These are phyloP conservation scores for Canavalia gladiata DNA, from an alignment of 306 rosid species.

Conservation along the genomic window DNA sequence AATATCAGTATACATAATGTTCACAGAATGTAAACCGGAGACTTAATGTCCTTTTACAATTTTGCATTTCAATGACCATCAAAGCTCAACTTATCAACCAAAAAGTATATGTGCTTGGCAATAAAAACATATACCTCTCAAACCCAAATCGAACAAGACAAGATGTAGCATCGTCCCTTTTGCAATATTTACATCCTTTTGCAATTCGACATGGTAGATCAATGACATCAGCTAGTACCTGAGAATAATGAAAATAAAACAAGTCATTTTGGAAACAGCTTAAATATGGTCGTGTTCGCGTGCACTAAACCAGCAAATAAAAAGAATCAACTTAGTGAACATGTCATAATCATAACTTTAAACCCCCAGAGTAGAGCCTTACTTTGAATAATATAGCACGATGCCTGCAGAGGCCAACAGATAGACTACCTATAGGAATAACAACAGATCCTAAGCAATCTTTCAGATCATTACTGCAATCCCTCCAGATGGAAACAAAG, in stretches of 20 bases:
- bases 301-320: conserved; percentile 31
- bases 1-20: conserved; percentile 10
- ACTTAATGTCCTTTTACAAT: conserved; percentile 21
- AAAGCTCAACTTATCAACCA: conserved; percentile 21
- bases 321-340: conserved; percentile 34
- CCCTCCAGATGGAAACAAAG: conserved; percentile 77
- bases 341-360: conserved; percentile 38
- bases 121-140: conserved; percentile 69
- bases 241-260: conserved; percentile 51
- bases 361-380: conserved; percentile 53
- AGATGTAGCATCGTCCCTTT: conserved; percentile 86
- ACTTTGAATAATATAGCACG: conserved; percentile 95
- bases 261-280: conserved; percentile 42
- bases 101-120: conserved; percentile 22
- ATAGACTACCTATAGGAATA: conserved; percentile 92
- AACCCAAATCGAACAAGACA: conserved; percentile 92
- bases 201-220: conserved; percentile 97
- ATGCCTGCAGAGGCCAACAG: conserved; percentile 96
- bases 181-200: conserved; percentile 95
- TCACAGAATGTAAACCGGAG: conserved; percentile 29
- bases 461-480: conserved; percentile 82
- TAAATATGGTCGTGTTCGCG: conserved; percentile 27
- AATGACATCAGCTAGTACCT: conserved; percentile 93
- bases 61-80: conserved; percentile 35
- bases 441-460: conserved; percentile 93